A percentile compares a stretch with the other conserved stretches of the same genome.
Evolutionary conservation across 768 basidiomycete species (phyloP).

Genomic region (Tulasnella sp.): DNA sequence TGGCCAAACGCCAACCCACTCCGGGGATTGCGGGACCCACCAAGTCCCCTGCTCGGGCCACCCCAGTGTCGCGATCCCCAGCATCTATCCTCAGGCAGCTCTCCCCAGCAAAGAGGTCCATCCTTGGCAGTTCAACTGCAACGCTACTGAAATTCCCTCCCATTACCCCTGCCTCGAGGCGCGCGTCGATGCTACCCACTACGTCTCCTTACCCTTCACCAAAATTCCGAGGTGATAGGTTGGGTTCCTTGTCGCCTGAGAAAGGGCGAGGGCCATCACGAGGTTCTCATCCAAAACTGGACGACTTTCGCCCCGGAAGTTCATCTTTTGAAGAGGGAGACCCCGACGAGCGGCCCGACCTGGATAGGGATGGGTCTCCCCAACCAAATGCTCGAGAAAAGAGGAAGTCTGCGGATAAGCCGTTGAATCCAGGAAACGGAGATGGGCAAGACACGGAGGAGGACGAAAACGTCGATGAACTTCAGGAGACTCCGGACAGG

Average conservation of each 20-base stretch:
- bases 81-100: too few relatives aligned
- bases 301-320: too few relatives aligned
- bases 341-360: background rate
- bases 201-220: constrained; percentile 8
- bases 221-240: background rate
- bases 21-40: too few relatives aligned
- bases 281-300: background rate
- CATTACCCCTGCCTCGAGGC: background rate
- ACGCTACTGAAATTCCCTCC: background rate
- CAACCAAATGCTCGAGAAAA: background rate
- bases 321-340: too few relatives aligned
- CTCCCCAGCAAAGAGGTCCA: too few relatives aligned
- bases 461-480: background rate
- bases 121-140: too few relatives aligned
- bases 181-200: background rate
- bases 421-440: background rate
- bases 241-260: constrained; percentile 9
- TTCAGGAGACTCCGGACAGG: background rate
- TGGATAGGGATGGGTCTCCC: background rate
- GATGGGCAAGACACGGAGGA: constrained; percentile 3
- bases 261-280: constrained; percentile 11
- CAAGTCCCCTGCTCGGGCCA: too few relatives aligned
- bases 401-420: too few relatives aligned
- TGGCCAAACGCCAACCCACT: constrained; percentile 5
- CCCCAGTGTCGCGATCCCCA: too few relatives aligned